phyloP scores from a whole-genome alignment of 2,329 filamentous ascomycete genomes.

The Colletotrichum ledebouriae region DNA sequence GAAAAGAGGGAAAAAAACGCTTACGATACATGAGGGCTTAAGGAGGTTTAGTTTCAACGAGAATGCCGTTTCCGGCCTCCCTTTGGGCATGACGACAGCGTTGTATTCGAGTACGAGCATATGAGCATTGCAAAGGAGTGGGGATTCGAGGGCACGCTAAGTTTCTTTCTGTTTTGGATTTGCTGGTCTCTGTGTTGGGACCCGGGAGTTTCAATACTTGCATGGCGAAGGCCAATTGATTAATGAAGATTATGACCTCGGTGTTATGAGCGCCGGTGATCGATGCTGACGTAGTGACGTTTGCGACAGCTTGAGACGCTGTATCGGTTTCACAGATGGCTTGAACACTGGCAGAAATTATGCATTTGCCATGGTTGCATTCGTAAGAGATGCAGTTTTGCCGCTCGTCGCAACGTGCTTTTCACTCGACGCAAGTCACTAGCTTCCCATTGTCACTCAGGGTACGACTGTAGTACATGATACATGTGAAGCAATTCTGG shows the following conservation, averaged over 20 bases:
- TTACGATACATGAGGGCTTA: slow-evolving; percentile 4
- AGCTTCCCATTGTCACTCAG: too few species aligned
- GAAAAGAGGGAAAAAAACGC: neutral
- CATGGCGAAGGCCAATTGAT: slow-evolving; percentile 23
- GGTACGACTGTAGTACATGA: too few species aligned
- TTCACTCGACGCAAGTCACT: too few species aligned
- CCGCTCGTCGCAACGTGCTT: too few species aligned
- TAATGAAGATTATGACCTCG: slow-evolving; percentile 37
- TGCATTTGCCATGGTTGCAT: too few species aligned
- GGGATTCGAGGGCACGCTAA: slow-evolving; percentile 9
- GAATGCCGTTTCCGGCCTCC: neutral
- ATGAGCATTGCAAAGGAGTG: slow-evolving; percentile 30
- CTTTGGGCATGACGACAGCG: neutral
- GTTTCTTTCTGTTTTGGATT: slow-evolving; percentile 17
- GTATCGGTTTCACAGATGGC: too few species aligned
- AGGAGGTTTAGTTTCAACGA: slow-evolving; percentile 1
- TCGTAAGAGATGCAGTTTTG: too few species aligned
- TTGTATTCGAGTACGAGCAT: slow-evolving; percentile 26
- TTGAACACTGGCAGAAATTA: too few species aligned
- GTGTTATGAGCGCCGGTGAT: neutral
- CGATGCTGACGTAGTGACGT: neutral
- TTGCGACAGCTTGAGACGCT: neutral
- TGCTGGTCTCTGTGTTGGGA: neutral
- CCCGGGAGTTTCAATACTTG: slow-evolving; percentile 15
- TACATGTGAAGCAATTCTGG: too few species aligned